Evolutionary conservation across 1,284 basidiomycete genomes (phyloP).

Genomic region (Cutaneotrichosporon arboriforme): DNA sequence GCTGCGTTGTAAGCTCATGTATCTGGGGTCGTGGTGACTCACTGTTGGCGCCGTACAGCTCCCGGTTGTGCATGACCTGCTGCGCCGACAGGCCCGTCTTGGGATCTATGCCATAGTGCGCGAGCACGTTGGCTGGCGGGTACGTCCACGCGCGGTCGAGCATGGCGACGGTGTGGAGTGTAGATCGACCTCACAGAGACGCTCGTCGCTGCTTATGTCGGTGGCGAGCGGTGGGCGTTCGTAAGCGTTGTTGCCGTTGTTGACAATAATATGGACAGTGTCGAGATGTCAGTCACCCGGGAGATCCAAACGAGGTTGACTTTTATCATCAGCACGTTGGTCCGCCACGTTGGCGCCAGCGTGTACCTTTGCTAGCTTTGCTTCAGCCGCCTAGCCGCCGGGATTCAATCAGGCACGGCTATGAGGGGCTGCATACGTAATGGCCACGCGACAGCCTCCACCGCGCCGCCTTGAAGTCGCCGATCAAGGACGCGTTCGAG

Average conservation of each 20-base stretch:
- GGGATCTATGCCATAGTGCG: constrained; percentile 37
- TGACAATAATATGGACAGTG: too few relatives aligned
- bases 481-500: too few relatives aligned
- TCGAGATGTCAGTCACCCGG: too few relatives aligned
- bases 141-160: constrained; percentile 47
- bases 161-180: constrained; percentile 24
- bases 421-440: too few relatives aligned
- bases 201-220: background rate
- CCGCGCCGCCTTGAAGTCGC: too few relatives aligned
- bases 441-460: too few relatives aligned
- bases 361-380: too few relatives aligned
- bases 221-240: background rate
- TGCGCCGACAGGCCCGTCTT: constrained; percentile 39
- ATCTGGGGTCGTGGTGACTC: constrained; percentile 25
- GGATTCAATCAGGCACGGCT: too few relatives aligned
- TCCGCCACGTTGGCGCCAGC: too few relatives aligned
- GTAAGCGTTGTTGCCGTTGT: background rate
- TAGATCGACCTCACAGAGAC: background rate
- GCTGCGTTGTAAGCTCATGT: constrained; percentile 47
- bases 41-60: constrained; percentile 82
- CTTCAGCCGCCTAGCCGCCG: too few relatives aligned
- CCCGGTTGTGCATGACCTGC: constrained; percentile 60
- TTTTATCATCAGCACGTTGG: too few relatives aligned
- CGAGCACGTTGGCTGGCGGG: constrained; percentile 39
- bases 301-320: too few relatives aligned